phyloP scores from a whole-genome alignment of 1,284 basidiomycete species.

The Sporisorium exsertum region DNA sequence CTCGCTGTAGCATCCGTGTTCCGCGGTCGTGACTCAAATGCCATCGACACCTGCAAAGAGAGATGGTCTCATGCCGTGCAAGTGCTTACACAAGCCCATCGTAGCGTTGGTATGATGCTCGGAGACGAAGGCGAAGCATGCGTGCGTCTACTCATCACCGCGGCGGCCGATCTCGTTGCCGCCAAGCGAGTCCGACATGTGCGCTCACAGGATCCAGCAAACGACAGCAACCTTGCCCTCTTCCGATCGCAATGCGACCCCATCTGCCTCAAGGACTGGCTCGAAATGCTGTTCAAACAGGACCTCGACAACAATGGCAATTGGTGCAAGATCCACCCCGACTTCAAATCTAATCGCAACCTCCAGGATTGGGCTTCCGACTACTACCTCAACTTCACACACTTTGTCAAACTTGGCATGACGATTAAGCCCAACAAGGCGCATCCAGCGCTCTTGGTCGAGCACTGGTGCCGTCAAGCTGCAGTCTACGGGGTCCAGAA shows the following conservation, averaged over 20 bases:
- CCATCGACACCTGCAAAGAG: neutral
- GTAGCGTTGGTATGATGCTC: conserved; percentile 19
- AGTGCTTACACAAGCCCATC: conserved; percentile 1
- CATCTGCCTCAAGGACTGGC: neutral
- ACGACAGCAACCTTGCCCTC: neutral
- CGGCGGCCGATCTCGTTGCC: conserved; percentile 7
- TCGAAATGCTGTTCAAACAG: neutral
- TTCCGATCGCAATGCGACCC: neutral
- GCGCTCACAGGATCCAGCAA: too few relatives aligned
- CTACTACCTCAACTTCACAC: conserved; percentile 19
- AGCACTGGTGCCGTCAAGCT: neutral
- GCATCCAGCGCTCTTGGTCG: neutral
- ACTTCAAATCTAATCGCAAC: neutral
- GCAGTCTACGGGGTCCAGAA: neutral
- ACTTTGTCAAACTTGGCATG: conserved; percentile 1
- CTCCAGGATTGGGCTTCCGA: conserved; percentile 8
- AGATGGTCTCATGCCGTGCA: conserved; percentile 1
- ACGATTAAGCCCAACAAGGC: neutral
- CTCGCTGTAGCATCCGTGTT: conserved; percentile 16
- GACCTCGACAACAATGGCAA: neutral
- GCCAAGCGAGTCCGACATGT: neutral
- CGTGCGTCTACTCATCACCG: conserved; percentile 28
- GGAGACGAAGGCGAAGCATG: conserved; percentile 39
- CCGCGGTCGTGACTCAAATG: neutral
- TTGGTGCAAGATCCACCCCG: neutral